Conservation (phyloP, 495 filamentous ascomycete species). For the Filosporella fistucella region DNA sequence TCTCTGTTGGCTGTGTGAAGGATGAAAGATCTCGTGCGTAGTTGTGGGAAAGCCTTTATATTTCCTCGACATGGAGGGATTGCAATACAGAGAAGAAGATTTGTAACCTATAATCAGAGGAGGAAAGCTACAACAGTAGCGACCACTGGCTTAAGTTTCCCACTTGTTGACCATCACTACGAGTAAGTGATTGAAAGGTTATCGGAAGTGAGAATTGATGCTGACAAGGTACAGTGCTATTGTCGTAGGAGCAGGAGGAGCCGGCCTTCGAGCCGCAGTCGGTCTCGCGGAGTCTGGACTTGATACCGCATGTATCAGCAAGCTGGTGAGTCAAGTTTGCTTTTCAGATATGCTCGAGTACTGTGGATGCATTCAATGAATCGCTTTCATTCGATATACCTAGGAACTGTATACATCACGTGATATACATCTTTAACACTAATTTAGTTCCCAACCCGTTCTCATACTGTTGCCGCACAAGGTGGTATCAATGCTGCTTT, state of each 20-base stretch:
- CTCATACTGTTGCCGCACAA: slow-evolving; percentile 92
- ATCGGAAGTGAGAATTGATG: slow-evolving; percentile 11
- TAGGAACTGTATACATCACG: no score
- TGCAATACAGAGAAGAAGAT: neutral
- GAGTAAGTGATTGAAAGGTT: no score
- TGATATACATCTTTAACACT: no score
- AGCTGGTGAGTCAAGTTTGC: no score
- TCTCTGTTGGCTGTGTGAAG: no score
- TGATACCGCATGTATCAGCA: slow-evolving; percentile 97
- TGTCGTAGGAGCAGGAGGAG: slow-evolving; percentile 91
- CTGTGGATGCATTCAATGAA: no score
- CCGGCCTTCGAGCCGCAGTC: slow-evolving; percentile 92
- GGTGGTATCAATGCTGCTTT: slow-evolving; percentile 95
- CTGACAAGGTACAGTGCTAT: slow-evolving; percentile 72
- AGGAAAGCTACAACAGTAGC: slow-evolving; percentile 8
- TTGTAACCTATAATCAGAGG: slow-evolving; percentile 1
- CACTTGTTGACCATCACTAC: slow-evolving; percentile 21
- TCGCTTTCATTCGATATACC: no score
- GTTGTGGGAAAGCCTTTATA: no score
- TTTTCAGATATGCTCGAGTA: no score
- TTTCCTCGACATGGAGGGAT: no score
- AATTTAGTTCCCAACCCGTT: slow-evolving; percentile 95
- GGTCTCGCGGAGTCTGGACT: slow-evolving; percentile 96
- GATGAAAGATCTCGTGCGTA: no score
- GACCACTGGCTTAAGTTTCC: neutral